Percentiles rank a stretch among this genome's conserved stretches.
These are phyloP conservation scores for Oryza australiensis DNA, from an alignment of 176 grass and related monocot genomes.

Conservation along the genomic window DNA sequence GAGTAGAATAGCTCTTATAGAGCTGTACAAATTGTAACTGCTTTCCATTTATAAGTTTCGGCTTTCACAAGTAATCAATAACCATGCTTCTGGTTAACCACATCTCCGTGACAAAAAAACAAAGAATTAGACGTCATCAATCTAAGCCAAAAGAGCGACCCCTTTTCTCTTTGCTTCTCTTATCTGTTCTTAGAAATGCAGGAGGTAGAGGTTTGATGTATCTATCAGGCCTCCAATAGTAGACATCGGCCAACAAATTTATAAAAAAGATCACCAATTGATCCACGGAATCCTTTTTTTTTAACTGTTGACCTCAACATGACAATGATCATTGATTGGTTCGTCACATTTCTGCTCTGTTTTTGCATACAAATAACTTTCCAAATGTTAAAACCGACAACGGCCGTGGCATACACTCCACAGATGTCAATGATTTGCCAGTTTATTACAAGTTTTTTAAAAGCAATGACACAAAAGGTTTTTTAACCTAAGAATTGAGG, in stretches of 20 bases:
- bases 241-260: constrained; percentile 1
- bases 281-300: background rate
- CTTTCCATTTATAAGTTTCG: constrained; percentile 9
- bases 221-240: constrained; percentile 9
- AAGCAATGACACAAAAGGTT: background rate
- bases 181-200: constrained; percentile 10
- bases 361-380: constrained; percentile 34
- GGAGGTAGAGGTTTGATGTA: background rate
- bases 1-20: background rate
- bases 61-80: constrained; percentile 8
- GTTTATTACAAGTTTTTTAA: background rate
- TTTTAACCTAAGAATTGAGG: constrained; percentile 23
- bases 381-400: constrained; percentile 31
- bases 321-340: background rate
- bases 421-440: constrained; percentile 23
- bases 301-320: background rate
- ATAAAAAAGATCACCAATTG: background rate
- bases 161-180: background rate
- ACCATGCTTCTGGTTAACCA: background rate
- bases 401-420: background rate
- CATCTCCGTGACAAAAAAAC: background rate
- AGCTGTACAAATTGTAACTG: background rate
- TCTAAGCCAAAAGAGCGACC: constrained; percentile 28
- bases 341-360: background rate
- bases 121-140: constrained; percentile 7